Evolutionary conservation across 768 basidiomycete species (phyloP), one percentile per base, ranked within the genome.

Genomic region (Calocybe cyanea): DNA sequence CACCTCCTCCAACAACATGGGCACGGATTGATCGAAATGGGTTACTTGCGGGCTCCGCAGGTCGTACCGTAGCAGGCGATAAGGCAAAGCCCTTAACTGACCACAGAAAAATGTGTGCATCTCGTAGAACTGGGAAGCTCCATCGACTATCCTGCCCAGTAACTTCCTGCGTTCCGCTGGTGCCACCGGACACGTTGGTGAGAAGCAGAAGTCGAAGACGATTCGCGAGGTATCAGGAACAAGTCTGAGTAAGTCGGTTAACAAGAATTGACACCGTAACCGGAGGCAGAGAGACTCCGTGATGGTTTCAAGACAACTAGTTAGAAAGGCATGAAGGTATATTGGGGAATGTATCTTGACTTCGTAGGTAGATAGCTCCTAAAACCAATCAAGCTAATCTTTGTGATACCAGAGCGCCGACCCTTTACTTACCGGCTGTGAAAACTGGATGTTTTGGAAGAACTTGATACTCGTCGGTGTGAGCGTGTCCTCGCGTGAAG

Each of bases 251-350:
- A 80, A 53, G 53, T 84, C 78, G 13, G 61, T 56, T 7, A 81
- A 64, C 40, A 80, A 76, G 64, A 73, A 75, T 25, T 73, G 70
- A 10, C 68, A 71, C 34, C 68, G 66, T 10, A 76, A 59, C 1
- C 72, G 56, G 2, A 72, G 71, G 33, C 60, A 63, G 37, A 83
- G 46, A 1, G 71, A 58, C 40, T 64, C 67, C 23, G 68, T 61
- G 18, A 77, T 52, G 11, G 78, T 57, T 30, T 77, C 70, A 15
- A 76, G 56, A 18, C 79, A 56, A 25, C 75, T 61, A 25, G 69
- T 67, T 37, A 79, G 63, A 45, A 85, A 71, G 2, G 70, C 58
- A 3, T 75, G 64, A 7, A 81, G 54, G 38, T 73, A 72, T 19
- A 68, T 58, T 9, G 65, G 49, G 41, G 60, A 64, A 35, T 53